Base-by-base conservation (phyloP, 2,329 filamentous ascomycete genomes). In the Trichophyton benhamiae region DNA sequence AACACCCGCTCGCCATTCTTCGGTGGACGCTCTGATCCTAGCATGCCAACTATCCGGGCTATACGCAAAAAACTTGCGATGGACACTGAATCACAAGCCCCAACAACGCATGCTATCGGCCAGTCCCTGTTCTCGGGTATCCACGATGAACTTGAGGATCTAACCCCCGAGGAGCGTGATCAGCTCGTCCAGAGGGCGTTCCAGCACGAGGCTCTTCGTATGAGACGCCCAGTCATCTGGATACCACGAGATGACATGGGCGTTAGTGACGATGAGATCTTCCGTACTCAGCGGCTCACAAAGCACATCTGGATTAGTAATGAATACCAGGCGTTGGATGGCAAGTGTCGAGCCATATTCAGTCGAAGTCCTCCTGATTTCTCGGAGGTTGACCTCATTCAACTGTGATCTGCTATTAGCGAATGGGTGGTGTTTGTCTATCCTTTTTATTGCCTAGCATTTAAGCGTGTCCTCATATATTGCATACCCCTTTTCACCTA, bases 221-320 rank as follows among this genome's bases (percentile, higher is more conserved):
- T 91, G 1, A 83, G 88, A 59, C 82, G 91, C 60, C 94, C 94
- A 0, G 89, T 89, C 0, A 86, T 99, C 27, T 99, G 94, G 94
- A 89, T 99, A 52, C 94, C 94, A 0, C 84, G 87, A 9, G 94
- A 99, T 70, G 88, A 94, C 66, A 75, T 97, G 3, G 94, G 94
- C 3, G 83, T 99, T 62, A 91, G 88, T 66, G 90, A 95, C 67
- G 92, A 97, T 67, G 94, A 99, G 77, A 87, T 97, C 52, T 80
- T 81, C 69, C 81, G 88, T 41, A 96, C 91, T 5, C 82, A 86
- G 65, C 79, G 81, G 57, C 88, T 91, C 71, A 92, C 87, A 70
- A 83, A 88, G 63, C 79, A 80, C 66, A 87, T 97, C 59, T 96
- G 91, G 88, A 91, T 97, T 71, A 95, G 89, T 68, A 96, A 96